A percentile compares a stretch with the other conserved stretches of the same genome.
Conservation (phyloP, 306 rosid species). For the Cicer yamashitae region DNA sequence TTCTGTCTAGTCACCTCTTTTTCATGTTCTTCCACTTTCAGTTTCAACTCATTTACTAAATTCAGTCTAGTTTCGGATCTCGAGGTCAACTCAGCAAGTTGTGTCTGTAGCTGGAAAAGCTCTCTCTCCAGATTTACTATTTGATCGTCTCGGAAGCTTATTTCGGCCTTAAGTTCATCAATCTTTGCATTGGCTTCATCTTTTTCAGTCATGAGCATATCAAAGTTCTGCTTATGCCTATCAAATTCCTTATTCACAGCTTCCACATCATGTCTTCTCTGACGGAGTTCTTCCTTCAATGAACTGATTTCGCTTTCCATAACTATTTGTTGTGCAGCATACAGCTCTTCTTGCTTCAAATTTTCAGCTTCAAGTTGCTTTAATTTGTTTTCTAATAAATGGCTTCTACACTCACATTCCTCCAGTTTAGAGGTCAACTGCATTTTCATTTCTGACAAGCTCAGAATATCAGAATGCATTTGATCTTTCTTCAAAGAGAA, state of each 20-base stretch:
- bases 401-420: constrained; percentile 52
- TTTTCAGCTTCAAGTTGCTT: constrained; percentile 56
- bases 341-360: constrained; percentile 53
- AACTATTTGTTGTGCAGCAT: constrained; percentile 51
- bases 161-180: constrained; percentile 58
- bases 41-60: constrained; percentile 58
- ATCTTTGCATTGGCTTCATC: constrained; percentile 57
- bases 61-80: constrained; percentile 52
- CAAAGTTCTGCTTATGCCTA: constrained; percentile 56
- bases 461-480: constrained; percentile 50
- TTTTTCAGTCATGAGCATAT: constrained; percentile 67
- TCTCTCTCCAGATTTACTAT: constrained; percentile 59
- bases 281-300: constrained; percentile 62
- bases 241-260: constrained; percentile 67
- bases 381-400: constrained; percentile 45
- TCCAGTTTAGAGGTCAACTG: constrained; percentile 44
- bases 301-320: constrained; percentile 58
- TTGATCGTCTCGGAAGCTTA: constrained; percentile 58
- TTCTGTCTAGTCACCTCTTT: constrained; percentile 66
- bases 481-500: constrained; percentile 56
- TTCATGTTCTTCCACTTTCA: constrained; percentile 63
- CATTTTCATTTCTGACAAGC: constrained; percentile 9
- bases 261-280: constrained; percentile 54
- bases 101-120: constrained; percentile 44
- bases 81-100: constrained; percentile 52